Evolutionary conservation across 2,329 filamentous ascomycete species (phyloP).

Genomic region (Ilyonectria robusta): DNA sequence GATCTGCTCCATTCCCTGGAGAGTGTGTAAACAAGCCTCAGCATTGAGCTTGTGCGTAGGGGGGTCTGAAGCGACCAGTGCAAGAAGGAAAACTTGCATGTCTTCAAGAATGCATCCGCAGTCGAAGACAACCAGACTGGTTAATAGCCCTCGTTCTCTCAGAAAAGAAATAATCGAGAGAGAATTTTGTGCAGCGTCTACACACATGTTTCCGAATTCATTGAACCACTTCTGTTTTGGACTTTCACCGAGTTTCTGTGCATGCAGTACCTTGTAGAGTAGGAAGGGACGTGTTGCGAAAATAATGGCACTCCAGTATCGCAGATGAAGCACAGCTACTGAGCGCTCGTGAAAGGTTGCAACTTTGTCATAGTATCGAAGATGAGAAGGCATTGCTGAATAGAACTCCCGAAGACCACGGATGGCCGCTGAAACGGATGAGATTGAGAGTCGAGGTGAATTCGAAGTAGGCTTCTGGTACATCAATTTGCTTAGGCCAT

Average conservation of each 20-base stretch:
- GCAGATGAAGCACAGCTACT: constrained; percentile 22
- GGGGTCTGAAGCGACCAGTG: not conserved
- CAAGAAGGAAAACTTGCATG: constrained; percentile 30
- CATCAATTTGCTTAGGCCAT: constrained; percentile 9
- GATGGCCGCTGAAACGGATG: constrained; percentile 9
- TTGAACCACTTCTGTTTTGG: constrained; percentile 21
- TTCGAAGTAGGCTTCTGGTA: constrained; percentile 16
- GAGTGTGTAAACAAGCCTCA: constrained; percentile 11
- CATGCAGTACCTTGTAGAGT: constrained; percentile 18
- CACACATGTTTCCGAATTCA: constrained; percentile 13
- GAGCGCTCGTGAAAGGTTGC: constrained; percentile 24
- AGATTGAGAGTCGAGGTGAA: constrained; percentile 5
- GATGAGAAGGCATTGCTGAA: constrained; percentile 12
- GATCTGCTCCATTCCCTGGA: constrained; percentile 30
- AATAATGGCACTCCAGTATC: constrained; percentile 29
- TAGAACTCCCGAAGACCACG: constrained; percentile 12
- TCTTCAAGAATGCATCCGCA: constrained; percentile 24
- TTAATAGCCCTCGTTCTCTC: not conserved
- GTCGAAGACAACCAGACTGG: constrained; percentile 19
- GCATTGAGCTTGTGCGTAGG: constrained; percentile 9
- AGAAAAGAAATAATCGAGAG: constrained; percentile 21
- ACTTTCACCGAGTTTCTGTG: not conserved
- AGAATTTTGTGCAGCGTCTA: constrained; percentile 22
- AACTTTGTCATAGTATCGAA: constrained; percentile 8
- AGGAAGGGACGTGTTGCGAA: constrained; percentile 25